Evolutionary conservation across 805 yeast genomes (phyloP).

Genomic region (Candida coquimbonensis): DNA sequence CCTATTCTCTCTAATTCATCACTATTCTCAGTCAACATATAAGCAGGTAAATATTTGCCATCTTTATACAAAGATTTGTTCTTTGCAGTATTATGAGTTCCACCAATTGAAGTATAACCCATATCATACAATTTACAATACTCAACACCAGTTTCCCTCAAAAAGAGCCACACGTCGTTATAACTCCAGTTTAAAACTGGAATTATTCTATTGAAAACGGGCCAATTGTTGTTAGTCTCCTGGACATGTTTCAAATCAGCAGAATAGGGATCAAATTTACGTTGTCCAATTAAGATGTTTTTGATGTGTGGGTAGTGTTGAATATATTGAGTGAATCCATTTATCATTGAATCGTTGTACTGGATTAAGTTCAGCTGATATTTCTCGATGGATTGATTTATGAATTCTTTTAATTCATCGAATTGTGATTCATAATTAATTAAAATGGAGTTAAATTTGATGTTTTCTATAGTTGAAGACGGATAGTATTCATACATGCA

Average conservation of each 20-base stretch:
- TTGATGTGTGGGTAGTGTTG: constrained; percentile 43
- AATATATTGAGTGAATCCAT: constrained; percentile 65
- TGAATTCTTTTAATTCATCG: constrained; percentile 60
- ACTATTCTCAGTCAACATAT: constrained; percentile 49
- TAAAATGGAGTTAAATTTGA: constrained; percentile 52
- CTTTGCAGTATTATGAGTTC: constrained; percentile 57
- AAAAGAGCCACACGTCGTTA: constrained; percentile 78
- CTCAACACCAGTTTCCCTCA: constrained; percentile 47
- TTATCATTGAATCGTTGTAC: constrained; percentile 43
- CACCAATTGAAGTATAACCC: constrained; percentile 91
- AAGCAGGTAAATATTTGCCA: constrained; percentile 43
- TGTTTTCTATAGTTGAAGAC: constrained; percentile 8
- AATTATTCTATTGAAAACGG: constrained; percentile 72
- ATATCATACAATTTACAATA: constrained; percentile 73
- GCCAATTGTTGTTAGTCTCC: constrained; percentile 87
- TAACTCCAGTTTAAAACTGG: constrained; percentile 89
- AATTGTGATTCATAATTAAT: constrained; percentile 73
- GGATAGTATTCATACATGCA: constrained; percentile 30
- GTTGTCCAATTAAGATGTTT: constrained; percentile 80
- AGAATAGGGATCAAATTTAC: constrained; percentile 86
- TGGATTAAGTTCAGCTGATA: constrained; percentile 48
- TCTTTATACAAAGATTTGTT: constrained; percentile 51
- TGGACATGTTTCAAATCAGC: constrained; percentile 51
- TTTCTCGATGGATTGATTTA: constrained; percentile 41
- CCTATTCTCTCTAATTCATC: constrained; percentile 42